Percentiles rank a stretch among this genome's conserved stretches.
These are phyloP conservation scores for Jaapia argillacea DNA, from an alignment of 768 basidiomycete genomes.

Conservation along the genomic window DNA sequence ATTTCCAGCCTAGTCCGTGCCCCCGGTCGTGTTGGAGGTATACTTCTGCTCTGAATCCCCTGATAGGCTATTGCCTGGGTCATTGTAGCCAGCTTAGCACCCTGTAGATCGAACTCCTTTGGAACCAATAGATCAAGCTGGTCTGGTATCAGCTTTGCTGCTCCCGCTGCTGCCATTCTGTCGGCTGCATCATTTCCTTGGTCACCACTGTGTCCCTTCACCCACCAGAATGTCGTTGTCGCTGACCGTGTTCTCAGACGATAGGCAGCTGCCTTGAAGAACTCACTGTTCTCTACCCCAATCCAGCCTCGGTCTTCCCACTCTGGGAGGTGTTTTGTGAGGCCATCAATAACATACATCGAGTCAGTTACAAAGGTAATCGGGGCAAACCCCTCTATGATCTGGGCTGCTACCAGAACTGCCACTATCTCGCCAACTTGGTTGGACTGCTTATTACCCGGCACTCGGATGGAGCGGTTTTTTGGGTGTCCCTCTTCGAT, in stretches of 20 bases:
- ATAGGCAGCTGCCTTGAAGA: conserved; percentile 1
- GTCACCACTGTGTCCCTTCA: conserved; percentile 14
- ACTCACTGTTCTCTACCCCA: conserved; percentile 3
- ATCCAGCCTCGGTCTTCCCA: conserved; percentile 11
- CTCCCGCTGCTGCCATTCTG: conserved; percentile 10
- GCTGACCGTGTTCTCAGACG: conserved; percentile 8
- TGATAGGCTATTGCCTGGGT: conserved; percentile 12
- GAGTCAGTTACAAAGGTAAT: conserved; percentile 5
- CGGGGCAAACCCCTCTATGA: background rate
- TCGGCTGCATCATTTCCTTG: conserved; percentile 18
- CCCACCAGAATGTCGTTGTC: conserved; percentile 14
- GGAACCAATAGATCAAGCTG: conserved; percentile 1
- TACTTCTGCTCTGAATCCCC: no score
- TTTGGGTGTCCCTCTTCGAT: background rate
- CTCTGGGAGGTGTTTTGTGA: conserved; percentile 2
- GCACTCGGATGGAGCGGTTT: background rate
- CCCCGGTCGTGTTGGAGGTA: no score
- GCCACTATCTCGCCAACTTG: conserved; percentile 9
- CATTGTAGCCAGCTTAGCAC: conserved; percentile 7
- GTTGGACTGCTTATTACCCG: conserved; percentile 3
- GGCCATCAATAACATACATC: conserved; percentile 3
- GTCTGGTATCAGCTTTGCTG: background rate
- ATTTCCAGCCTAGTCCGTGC: no score
- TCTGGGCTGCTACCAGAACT: background rate
- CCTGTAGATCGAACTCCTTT: conserved; percentile 2